Evolutionary conservation across 176 grass and related monocot genomes (phyloP).

Genomic region (Carex myosuroides): DNA sequence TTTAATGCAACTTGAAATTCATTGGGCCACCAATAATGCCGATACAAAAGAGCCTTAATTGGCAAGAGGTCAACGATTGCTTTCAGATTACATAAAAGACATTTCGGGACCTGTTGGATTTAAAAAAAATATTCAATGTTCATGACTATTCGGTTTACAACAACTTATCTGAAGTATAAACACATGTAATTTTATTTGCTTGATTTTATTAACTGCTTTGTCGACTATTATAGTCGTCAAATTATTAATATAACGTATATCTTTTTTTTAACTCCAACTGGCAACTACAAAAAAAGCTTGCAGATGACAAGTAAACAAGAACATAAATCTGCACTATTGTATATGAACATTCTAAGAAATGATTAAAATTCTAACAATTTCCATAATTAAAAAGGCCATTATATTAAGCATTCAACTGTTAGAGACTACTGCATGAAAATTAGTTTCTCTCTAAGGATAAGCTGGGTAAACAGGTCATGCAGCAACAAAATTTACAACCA

Average conservation of each 20-base stretch:
- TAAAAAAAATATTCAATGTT: no score
- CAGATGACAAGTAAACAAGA: neutral
- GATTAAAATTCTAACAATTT: neutral
- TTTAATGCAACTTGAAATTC: no score
- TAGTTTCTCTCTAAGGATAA: neutral
- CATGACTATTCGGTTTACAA: neutral
- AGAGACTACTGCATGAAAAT: neutral
- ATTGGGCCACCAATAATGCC: no score
- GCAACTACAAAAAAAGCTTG: no score
- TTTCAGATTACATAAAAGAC: no score
- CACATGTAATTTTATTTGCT: neutral
- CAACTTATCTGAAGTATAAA: neutral
- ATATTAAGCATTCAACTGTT: neutral
- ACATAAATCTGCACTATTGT: neutral
- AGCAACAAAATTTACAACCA: neutral
- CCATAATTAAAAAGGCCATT: neutral
- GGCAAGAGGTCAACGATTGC: no score
- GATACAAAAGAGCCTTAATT: no score
- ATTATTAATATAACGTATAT: neutral
- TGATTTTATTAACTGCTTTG: neutral
- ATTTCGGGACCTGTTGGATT: no score
- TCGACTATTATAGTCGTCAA: neutral
- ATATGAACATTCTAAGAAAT: neutral
- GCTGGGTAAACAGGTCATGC: neutral
- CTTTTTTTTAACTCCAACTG: no score